Base-by-base conservation (phyloP, 169 alveolate species). In the Plasmodium knowlesi region DNA sequence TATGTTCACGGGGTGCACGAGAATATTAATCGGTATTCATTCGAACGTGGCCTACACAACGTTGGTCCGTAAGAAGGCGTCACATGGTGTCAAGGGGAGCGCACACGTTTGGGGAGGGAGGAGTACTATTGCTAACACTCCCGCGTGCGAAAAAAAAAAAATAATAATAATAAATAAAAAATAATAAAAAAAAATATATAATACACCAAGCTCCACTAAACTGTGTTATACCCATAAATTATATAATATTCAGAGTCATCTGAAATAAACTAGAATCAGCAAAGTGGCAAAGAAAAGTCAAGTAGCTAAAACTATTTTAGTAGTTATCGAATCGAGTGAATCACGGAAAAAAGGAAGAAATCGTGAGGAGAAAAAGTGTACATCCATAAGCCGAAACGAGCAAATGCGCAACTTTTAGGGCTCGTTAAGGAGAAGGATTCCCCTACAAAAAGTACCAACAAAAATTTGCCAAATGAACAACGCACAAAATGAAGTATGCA, bases 401-500 rank as follows among this genome's bases (percentile, higher is more conserved):
- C 61, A 22, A 50, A 50, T 25, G 76, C 12, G 16, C 76, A 67
- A 1, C 76, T 25, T 67, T 25, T 22, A 3, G 39, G 41, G 39
- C 1, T 39, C 5, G 2, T 25, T 4, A 28, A 57, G 37, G 9
- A 3, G 9, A 28, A n/a, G 37, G 37, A 25, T 28, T n/a, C 76
- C 76, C 37, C 37, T 19, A 22, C 76, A 16, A 1, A 16, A 0
- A 22, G 30, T 37, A 41, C 41, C 67, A 34, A 6, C 25, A 37
- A 2, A 32, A n/a, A 10, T 25, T n/a, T 81, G 53, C n/a, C 25
- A 54, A 91, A 19, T 39, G 73, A 79, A 89, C 71, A 14, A 46
- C 30, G 16, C 30, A 53, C 43, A 91, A 80, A 91, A 91, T 91
- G 95, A 91, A 82, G 74, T 91, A 91, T 57, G 19, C 92, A 19